phyloP scores from a whole-genome alignment of 2,329 filamentous ascomycete genomes.

The Venturia nashicola region DNA sequence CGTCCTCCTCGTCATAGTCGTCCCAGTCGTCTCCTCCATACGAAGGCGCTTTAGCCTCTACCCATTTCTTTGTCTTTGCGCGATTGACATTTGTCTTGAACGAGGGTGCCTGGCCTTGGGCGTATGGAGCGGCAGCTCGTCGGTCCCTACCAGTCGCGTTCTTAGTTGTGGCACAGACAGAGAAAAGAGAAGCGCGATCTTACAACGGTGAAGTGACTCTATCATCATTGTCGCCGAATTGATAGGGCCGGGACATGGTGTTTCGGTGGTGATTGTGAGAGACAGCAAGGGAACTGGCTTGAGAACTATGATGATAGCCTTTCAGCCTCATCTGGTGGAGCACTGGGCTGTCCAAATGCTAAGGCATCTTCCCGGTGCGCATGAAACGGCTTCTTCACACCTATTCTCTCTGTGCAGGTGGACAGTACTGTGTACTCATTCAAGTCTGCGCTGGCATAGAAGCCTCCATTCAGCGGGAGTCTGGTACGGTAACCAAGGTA shows the following conservation, averaged over 20 bases:
- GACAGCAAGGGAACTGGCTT: background rate
- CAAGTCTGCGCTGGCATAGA: too few species aligned
- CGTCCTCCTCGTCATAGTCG: slow-evolving; percentile 45
- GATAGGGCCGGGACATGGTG: slow-evolving; percentile 27
- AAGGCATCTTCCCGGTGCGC: background rate
- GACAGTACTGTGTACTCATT: background rate
- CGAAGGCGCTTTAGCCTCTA: slow-evolving; percentile 71
- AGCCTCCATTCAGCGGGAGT: too few species aligned
- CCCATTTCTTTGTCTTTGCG: slow-evolving; percentile 88
- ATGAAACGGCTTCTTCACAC: background rate
- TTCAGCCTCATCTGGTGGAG: background rate
- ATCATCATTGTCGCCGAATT: slow-evolving; percentile 23
- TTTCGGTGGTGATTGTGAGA: background rate
- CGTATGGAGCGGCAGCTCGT: slow-evolving; percentile 15
- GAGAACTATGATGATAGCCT: background rate
- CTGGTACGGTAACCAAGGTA: too few species aligned
- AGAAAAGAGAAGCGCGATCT: slow-evolving; percentile 7
- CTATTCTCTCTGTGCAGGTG: background rate
- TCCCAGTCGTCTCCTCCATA: slow-evolving; percentile 96
- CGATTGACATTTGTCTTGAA: slow-evolving; percentile 84
- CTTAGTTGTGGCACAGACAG: background rate
- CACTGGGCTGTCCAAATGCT: background rate
- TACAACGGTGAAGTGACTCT: slow-evolving; percentile 15
- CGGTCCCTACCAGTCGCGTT: slow-evolving; percentile 17
- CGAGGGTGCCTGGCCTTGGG: slow-evolving; percentile 34